Percentiles rank a stretch among this genome's conserved stretches.
Conservation (phyloP, 2,329 filamentous ascomycete genomes). For the Hymenoscyphus salicellus region DNA sequence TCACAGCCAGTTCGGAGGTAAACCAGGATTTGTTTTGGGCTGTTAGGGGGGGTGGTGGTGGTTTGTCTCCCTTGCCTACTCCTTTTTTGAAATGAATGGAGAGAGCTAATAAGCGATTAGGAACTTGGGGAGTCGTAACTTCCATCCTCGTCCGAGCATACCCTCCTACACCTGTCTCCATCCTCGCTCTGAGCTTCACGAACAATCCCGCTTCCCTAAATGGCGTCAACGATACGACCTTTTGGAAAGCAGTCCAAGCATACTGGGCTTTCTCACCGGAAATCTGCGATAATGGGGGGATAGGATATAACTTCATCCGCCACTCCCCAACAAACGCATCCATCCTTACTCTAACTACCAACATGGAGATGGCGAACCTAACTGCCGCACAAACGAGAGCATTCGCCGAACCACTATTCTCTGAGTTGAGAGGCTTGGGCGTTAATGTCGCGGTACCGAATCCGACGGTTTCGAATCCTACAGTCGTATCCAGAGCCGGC, state of each 20-base stretch:
- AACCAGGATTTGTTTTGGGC: constrained; percentile 20
- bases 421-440: background rate
- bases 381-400: background rate
- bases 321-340: constrained; percentile 7
- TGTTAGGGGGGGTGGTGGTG: constrained; percentile 1
- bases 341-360: constrained; percentile 19
- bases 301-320: constrained; percentile 27
- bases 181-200: constrained; percentile 40
- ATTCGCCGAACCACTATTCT: background rate
- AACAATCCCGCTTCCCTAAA: constrained; percentile 28
- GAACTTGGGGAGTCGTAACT: constrained; percentile 27
- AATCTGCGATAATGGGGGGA: constrained; percentile 31
- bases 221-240: constrained; percentile 31
- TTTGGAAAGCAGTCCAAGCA: constrained; percentile 50
- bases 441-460: background rate
- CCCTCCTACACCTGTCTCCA: constrained; percentile 37
- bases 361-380: constrained; percentile 16
- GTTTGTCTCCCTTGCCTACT: background rate
- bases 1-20: constrained; percentile 32
- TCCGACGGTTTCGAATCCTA: constrained; percentile 22
- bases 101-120: constrained; percentile 22
- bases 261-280: constrained; percentile 45
- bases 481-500: background rate
- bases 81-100: no score
- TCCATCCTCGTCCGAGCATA: constrained; percentile 54